Evolutionary conservation across 2,329 filamentous ascomycete genomes (phyloP), one percentile per base, ranked within the genome.

Genomic region (Sporothrix brasiliensis): DNA sequence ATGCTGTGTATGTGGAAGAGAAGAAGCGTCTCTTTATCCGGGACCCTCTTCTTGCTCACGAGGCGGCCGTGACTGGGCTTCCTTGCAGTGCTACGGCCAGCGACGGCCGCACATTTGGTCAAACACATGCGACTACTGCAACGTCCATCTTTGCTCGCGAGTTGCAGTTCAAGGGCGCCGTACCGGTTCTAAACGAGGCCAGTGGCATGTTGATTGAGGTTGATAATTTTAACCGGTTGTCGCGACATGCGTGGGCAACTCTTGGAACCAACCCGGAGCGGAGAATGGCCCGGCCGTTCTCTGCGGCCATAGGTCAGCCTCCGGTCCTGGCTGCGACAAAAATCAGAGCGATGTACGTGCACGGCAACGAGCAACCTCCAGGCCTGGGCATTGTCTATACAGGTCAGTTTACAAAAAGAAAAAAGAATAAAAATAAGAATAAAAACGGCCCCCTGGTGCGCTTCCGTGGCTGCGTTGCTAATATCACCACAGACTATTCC

Each of bases 301-400:
- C 16, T 6, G 14, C 19, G 13, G 68, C 70, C 7, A 9, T 16
- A 5, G 16, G 11, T 24, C 61, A 41, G 63, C 69, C 21, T 2
- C 49, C 19, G n/a, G 13, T 14, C 4, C n/a, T n/a, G 39, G 41
- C 67, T 9, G 1, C 14, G 3, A 68, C 68, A 6, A 34, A 7
- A 3, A 47, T 73, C 4, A 52, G 21, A 16, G 71, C 71, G 39
- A 49, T 75, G 67, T 75, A 72, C n/a, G 68, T 74, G 49, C 61
- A 74, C 21, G 79, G 78, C 0, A 76, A 79, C 21, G 83, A 83
- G 41, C 70, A 75, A 3, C 79, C 78, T 72, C 81, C 79, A 0
- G 81, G 80, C 0, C 67, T 83, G 10, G 83, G 82, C 30, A 77
- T 81, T 34, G 79, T 78, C 0, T 85, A 83, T 78, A 79, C 79